Base-by-base conservation (phyloP, 139 green algal genomes). In the Chlamydomonas urium region DNA sequence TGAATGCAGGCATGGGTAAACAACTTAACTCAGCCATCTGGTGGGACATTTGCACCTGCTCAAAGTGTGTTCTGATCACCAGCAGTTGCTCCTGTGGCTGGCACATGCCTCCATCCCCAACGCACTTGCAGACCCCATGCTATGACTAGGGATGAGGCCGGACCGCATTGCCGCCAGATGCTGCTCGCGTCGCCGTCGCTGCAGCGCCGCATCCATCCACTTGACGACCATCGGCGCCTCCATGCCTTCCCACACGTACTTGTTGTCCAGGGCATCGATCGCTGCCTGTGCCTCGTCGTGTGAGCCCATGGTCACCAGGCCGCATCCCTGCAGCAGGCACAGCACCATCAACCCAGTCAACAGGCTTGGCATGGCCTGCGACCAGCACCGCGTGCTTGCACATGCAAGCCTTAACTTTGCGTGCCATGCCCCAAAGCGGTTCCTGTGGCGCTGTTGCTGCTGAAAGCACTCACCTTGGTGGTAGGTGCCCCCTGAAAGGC, bases 181-280 rank as follows among this genome's bases (percentile, higher is more conserved):
- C 75, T 84, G 77, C 71, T 89, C 83, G 6, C 83, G 47, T 2
- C 83, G 47, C 14, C 80, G 73, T 23, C 76, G 73, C n/a, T 88
- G 83, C 72, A 88, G 71, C 23, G 79, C 79, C 1, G 58, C 71
- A 60, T 88, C 83, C 83, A 88, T 88, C 83, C 83, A 88, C 72
- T 88, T 85, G 26, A 88, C 83, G 57, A 88, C 82, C 82, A 85
- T 85, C 37, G 83, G 79, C 4, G 68, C 69, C n/a, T 84, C 79
- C 83, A 88, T 84, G 62, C 79, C 83, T 23, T 79, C 74, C 83
- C 83, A 88, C 2, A 75, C 47, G 45, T 75, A 71, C 56, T 63
- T 74, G 59, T 60, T 66, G 75, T 80, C 65, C 28, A 88, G 78
- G 1, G 72, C 71, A 1, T 80, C 79, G 23, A 88, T 85, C 24